phyloP scores from a whole-genome alignment of 768 basidiomycete genomes.

The Rhodotorula graminis region DNA sequence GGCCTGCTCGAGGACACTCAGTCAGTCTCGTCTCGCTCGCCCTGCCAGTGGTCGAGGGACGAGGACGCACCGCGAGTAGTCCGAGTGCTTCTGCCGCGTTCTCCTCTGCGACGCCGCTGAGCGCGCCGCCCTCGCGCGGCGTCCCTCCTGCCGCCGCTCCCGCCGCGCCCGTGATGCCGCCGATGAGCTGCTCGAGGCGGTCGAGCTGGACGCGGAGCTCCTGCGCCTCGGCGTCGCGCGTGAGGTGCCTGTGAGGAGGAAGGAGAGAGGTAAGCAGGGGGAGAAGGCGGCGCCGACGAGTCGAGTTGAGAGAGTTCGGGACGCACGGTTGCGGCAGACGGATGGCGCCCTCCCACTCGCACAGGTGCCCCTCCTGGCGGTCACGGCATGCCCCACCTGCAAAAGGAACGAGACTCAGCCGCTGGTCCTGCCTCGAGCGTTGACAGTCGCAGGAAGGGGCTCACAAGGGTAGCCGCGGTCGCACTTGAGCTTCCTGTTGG shows the following conservation, averaged over 20 bases:
- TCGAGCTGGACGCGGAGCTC: slow-evolving; percentile 31
- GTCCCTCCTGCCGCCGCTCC: background rate
- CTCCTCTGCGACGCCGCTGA: background rate
- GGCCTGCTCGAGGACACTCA: background rate
- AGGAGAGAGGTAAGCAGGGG: background rate
- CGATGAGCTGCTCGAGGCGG: slow-evolving; percentile 28
- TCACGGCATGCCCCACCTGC: slow-evolving; percentile 33
- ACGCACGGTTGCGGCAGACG: slow-evolving; percentile 33
- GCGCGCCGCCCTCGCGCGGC: background rate
- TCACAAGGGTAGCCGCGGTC: slow-evolving; percentile 31
- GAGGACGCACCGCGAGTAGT: slow-evolving; percentile 4
- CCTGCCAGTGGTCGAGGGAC: too few species aligned
- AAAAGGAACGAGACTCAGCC: too few species aligned
- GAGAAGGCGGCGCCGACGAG: background rate
- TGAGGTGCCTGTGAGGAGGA: slow-evolving; percentile 9
- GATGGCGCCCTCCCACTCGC: slow-evolving; percentile 34
- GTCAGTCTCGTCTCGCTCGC: too few species aligned
- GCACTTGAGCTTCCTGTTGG: slow-evolving; percentile 27
- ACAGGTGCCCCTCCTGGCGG: slow-evolving; percentile 30
- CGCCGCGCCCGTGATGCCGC: background rate
- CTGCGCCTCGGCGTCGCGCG: slow-evolving; percentile 30
- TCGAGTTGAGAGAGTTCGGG: background rate
- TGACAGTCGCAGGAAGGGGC: too few species aligned
- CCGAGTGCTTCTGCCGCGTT: slow-evolving; percentile 13
- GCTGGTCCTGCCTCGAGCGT: too few species aligned